Percentiles rank a stretch among this genome's conserved stretches.
Conservation (phyloP, 2,329 filamentous ascomycete species). For the Orbilia javanica region DNA sequence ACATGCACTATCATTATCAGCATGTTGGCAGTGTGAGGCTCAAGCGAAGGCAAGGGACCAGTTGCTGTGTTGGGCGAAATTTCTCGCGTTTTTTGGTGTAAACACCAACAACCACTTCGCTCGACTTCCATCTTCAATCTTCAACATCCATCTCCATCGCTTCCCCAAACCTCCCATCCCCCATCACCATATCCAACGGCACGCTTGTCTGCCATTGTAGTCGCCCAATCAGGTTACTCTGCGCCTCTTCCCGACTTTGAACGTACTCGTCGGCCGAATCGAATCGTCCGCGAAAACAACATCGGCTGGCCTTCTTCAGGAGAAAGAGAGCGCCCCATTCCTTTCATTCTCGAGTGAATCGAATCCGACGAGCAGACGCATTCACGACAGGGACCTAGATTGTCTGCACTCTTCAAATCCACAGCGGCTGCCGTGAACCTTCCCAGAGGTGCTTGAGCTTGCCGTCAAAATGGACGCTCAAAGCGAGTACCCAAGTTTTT, state of each 20-base stretch:
- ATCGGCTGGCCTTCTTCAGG: conserved; percentile 14
- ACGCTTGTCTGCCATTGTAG: background rate
- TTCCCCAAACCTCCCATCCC: conserved; percentile 5
- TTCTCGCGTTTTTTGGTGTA: conserved; percentile 59
- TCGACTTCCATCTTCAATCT: conserved; percentile 15
- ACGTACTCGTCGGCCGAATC: conserved; percentile 17
- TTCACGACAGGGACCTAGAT: conserved; percentile 20
- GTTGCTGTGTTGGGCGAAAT: conserved; percentile 59
- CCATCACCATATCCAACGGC: conserved; percentile 23
- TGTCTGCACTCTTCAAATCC: background rate
- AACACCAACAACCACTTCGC: conserved; percentile 52
- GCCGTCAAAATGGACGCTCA: conserved; percentile 46
- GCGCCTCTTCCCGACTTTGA: conserved; percentile 17
- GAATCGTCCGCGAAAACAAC: conserved; percentile 29
- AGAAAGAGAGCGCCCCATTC: conserved; percentile 27
- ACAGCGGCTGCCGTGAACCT: background rate
- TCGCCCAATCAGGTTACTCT: conserved; percentile 9
- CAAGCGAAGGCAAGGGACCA: conserved; percentile 18
- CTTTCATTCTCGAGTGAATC: conserved; percentile 17
- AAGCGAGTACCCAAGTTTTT: conserved; percentile 55
- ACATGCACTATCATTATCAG: too few relatives aligned
- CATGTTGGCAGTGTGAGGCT: conserved; percentile 18
- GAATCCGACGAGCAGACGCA: conserved; percentile 15
- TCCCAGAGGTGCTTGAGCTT: conserved; percentile 23
- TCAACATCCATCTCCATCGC: conserved; percentile 29